A percentile compares a stretch with the other conserved stretches of the same genome.
phyloP scores from a whole-genome alignment of 202 grass and related monocot genomes.

The Musa balbisiana region DNA sequence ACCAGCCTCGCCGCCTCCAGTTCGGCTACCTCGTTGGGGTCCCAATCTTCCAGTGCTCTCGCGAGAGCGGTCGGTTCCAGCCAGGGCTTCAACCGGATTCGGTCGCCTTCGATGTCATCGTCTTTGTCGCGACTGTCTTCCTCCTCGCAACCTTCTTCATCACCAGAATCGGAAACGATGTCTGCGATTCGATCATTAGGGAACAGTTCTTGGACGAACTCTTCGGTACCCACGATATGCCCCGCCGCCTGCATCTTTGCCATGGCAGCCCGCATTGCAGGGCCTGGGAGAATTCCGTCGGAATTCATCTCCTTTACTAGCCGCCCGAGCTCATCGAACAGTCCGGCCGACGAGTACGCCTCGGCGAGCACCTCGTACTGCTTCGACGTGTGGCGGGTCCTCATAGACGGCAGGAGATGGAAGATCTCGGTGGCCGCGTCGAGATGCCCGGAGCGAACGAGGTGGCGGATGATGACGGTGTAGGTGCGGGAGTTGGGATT shows the following conservation, averaged over 20 bases:
- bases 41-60: slow-evolving; percentile 66
- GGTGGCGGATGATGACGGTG: slow-evolving; percentile 54
- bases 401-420: slow-evolving; percentile 49
- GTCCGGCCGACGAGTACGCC: slow-evolving; percentile 29
- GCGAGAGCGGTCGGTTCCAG: slow-evolving; percentile 57
- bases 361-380: slow-evolving; percentile 70
- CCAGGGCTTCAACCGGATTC: slow-evolving; percentile 63
- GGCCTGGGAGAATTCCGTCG: slow-evolving; percentile 65
- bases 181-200: slow-evolving; percentile 49
- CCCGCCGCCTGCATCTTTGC: slow-evolving; percentile 48
- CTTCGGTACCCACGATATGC: slow-evolving; percentile 45
- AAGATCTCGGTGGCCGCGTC: slow-evolving; percentile 59
- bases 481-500: slow-evolving; percentile 72
- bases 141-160: slow-evolving; percentile 28
- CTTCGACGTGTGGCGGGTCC: slow-evolving; percentile 42
- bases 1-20: slow-evolving; percentile 54
- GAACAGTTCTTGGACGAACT: slow-evolving; percentile 45
- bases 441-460: slow-evolving; percentile 42
- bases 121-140: slow-evolving; percentile 21
- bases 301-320: slow-evolving; percentile 59
- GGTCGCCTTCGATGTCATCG: neutral
- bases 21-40: slow-evolving; percentile 46
- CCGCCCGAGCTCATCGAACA: slow-evolving; percentile 45
- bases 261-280: slow-evolving; percentile 40
- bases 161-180: slow-evolving; percentile 27